These are phyloP conservation scores for Aureobasidium sp. DNA, from an alignment of 2,329 filamentous ascomycete genomes.

Conservation along the genomic window DNA sequence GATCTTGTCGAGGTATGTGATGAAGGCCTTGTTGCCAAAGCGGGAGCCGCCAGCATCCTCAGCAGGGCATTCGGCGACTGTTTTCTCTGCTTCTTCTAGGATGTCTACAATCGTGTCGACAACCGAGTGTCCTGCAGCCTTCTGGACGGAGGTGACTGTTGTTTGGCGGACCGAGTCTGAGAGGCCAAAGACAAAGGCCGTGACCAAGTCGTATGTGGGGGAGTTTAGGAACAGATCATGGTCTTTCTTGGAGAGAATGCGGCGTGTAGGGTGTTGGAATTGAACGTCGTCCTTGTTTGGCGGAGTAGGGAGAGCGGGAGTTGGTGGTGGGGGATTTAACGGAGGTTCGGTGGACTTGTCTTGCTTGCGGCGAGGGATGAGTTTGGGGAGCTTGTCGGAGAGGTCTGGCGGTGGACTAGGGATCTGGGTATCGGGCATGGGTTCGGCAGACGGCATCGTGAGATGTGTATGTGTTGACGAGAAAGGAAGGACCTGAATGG, in stretches of 20 bases:
- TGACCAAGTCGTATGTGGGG: slow-evolving; percentile 63
- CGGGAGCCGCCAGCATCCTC: slow-evolving; percentile 80
- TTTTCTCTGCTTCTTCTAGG: slow-evolving; percentile 57
- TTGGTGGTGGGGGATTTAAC: slow-evolving; percentile 57
- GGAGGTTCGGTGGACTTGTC: slow-evolving; percentile 32
- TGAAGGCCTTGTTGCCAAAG: slow-evolving; percentile 91
- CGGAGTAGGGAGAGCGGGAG: slow-evolving; percentile 62
- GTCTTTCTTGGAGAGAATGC: slow-evolving; percentile 73
- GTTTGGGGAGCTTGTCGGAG: slow-evolving; percentile 54
- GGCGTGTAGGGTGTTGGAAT: slow-evolving; percentile 61
- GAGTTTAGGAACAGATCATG: slow-evolving; percentile 75
- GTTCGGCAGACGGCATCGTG: slow-evolving; percentile 53
- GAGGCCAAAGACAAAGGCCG: slow-evolving; percentile 78
- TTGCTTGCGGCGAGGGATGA: slow-evolving; percentile 55
- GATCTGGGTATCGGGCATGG: slow-evolving; percentile 67
- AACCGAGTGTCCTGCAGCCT: slow-evolving; percentile 46
- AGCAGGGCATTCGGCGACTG: slow-evolving; percentile 64
- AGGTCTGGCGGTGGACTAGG: slow-evolving; percentile 33
- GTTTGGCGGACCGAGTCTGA: slow-evolving; percentile 70
- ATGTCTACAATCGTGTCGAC: slow-evolving; percentile 59
- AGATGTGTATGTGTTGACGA: background rate
- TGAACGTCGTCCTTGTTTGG: slow-evolving; percentile 45
- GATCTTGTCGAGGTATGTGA: slow-evolving; percentile 65
- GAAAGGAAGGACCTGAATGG: background rate
- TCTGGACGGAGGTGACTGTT: slow-evolving; percentile 53